A percentile compares a stretch with the other conserved stretches of the same genome.
Conservation (phyloP, 2,329 filamentous ascomycete species). For the Leptographium wingfieldii region DNA sequence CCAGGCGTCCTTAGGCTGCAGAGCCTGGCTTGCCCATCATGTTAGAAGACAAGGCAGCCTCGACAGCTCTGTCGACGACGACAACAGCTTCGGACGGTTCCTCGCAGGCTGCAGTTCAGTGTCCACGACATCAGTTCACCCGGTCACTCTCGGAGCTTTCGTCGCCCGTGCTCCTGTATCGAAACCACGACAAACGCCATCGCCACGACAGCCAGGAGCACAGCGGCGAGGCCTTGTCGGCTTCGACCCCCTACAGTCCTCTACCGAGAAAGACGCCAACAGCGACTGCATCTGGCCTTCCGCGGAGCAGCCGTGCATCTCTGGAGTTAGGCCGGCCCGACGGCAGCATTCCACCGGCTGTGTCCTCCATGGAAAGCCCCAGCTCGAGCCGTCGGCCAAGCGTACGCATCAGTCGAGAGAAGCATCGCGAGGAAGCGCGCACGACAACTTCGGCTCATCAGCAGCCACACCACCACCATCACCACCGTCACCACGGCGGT, state of each 20-base stretch:
- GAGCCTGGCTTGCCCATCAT: neutral
- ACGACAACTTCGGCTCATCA: neutral
- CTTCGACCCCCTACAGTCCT: neutral
- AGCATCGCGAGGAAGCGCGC: neutral
- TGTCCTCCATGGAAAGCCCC: neutral
- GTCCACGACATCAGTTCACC: slow-evolving; percentile 38
- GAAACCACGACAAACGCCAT: slow-evolving; percentile 23
- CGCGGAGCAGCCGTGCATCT: neutral
- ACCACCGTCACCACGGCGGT: neutral
- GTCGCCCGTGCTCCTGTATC: slow-evolving; percentile 29
- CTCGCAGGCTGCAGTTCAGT: slow-evolving; percentile 12
- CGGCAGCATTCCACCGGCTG: neutral
- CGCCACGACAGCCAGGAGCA: slow-evolving; percentile 19
- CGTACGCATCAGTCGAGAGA: neutral
- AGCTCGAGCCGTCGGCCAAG: slow-evolving; percentile 8
- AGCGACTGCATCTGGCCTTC: neutral
- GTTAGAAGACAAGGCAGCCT: neutral
- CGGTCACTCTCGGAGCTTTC: slow-evolving; percentile 43
- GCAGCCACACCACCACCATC: neutral
- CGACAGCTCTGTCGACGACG: neutral
- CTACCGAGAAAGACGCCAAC: neutral
- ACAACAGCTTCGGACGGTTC: neutral
- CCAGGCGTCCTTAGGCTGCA: neutral
- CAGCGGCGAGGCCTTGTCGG: neutral
- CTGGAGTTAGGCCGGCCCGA: neutral